Percentiles rank a stretch among this genome's conserved stretches.
Evolutionary conservation across 2,329 filamentous ascomycete genomes (phyloP).

Genomic region (Exophiala lecanii-corni): DNA sequence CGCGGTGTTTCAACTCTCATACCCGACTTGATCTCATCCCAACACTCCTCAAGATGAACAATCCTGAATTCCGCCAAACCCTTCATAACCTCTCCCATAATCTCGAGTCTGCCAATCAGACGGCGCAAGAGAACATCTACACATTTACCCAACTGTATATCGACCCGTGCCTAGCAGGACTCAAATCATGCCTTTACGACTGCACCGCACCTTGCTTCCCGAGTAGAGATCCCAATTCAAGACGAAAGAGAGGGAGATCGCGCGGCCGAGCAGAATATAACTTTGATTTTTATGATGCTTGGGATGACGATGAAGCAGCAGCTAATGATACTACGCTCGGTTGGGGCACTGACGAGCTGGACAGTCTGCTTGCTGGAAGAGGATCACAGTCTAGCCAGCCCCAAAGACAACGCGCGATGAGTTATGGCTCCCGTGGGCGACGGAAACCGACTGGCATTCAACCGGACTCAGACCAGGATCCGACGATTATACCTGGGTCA

Average conservation of each 20-base stretch:
- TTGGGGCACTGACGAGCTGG: conserved; percentile 82
- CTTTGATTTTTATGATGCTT: conserved; percentile 98
- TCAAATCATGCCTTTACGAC: conserved; percentile 61
- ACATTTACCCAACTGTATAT: conserved; percentile 83
- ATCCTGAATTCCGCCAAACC: conserved; percentile 66
- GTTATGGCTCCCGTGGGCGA: conserved; percentile 69
- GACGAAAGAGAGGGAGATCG: conserved; percentile 61
- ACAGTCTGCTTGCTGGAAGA: conserved; percentile 67
- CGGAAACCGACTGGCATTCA: conserved; percentile 42
- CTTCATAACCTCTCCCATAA: conserved; percentile 91
- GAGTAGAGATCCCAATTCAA: conserved; percentile 67
- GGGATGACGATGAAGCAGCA: conserved; percentile 62
- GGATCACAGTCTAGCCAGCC: conserved; percentile 56
- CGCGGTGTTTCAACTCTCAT: background rate
- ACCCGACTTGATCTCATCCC: background rate
- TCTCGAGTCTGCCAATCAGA: conserved; percentile 83
- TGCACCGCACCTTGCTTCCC: conserved; percentile 66
- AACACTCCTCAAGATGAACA: conserved; percentile 25
- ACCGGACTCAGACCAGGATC: conserved; percentile 60
- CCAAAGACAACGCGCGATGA: conserved; percentile 75
- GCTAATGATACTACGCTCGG: conserved; percentile 57
- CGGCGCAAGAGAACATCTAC: conserved; percentile 87
- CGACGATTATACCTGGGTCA: conserved; percentile 84
- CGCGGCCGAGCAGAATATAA: conserved; percentile 69
- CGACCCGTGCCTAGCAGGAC: conserved; percentile 67